Conservation (phyloP, 306 rosid species). For the Fragaria iinumae region DNA sequence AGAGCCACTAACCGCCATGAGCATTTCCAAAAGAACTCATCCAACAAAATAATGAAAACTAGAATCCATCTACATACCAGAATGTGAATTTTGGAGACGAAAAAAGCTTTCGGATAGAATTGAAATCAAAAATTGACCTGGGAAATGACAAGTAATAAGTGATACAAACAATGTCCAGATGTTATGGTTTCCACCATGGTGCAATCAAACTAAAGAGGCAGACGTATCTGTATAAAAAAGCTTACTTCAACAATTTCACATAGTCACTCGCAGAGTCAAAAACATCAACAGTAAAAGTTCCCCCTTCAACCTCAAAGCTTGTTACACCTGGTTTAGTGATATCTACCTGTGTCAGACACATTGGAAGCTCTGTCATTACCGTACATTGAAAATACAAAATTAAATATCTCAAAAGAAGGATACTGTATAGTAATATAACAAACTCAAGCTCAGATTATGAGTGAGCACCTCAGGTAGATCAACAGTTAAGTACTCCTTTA, state of each 20-base stretch:
- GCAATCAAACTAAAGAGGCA: neutral
- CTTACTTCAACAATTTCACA: conserved; percentile 87
- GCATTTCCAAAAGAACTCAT: conserved; percentile 6
- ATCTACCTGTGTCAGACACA: conserved; percentile 70
- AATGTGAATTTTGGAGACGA: conserved; percentile 85
- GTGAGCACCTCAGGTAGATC: conserved; percentile 78
- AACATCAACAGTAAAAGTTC: conserved; percentile 93
- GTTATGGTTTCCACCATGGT: neutral
- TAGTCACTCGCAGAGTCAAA: conserved; percentile 95
- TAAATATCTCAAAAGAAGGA: neutral
- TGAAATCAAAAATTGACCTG: conserved; percentile 96
- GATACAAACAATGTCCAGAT: neutral
- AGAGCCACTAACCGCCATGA: neutral
- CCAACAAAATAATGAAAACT: conserved; percentile 20
- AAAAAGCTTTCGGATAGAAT: conserved; percentile 62
- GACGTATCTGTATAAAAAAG: conserved; percentile 9
- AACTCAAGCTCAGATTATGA: conserved; percentile 18
- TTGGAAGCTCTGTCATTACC: conserved; percentile 21
- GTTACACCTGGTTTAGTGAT: conserved; percentile 57
- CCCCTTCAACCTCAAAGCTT: conserved; percentile 84
- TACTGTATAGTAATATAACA: neutral
- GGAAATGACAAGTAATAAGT: conserved; percentile 18
- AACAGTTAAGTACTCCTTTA: conserved; percentile 77
- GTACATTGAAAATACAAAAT: neutral
- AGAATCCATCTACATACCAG: conserved; percentile 54